Conservation (phyloP, 768 basidiomycete species). For the Boletales sp. region DNA sequence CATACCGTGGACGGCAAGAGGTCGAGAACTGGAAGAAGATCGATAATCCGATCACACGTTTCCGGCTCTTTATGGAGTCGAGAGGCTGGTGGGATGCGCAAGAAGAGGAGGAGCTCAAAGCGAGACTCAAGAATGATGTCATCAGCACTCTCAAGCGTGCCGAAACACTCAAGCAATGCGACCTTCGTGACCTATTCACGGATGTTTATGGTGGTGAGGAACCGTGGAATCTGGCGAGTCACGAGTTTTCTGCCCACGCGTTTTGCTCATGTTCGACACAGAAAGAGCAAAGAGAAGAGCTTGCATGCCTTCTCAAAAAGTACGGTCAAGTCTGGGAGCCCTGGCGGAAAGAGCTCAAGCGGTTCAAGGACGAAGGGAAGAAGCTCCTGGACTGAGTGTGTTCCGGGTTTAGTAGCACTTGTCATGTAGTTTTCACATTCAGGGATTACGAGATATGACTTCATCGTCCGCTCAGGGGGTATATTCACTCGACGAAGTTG, state of each 20-base stretch:
- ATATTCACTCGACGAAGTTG: too few relatives aligned
- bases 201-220: slow-evolving; percentile 86
- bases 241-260: neutral
- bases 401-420: neutral
- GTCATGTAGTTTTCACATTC: too few relatives aligned
- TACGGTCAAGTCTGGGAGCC: slow-evolving; percentile 87
- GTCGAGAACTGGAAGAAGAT: slow-evolving; percentile 91
- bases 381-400: slow-evolving; percentile 40
- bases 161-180: slow-evolving; percentile 63
- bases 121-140: slow-evolving; percentile 66
- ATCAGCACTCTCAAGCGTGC: slow-evolving; percentile 76
- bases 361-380: slow-evolving; percentile 70
- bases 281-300: slow-evolving; percentile 83
- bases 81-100: slow-evolving; percentile 80
- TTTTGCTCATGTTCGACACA: slow-evolving; percentile 27
- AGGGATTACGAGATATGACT: slow-evolving; percentile 14
- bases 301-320: slow-evolving; percentile 70
- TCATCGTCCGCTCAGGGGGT: neutral
- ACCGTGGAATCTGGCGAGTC: slow-evolving; percentile 79
- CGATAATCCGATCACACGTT: slow-evolving; percentile 83
- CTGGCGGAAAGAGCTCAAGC: slow-evolving; percentile 76
- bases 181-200: slow-evolving; percentile 78
- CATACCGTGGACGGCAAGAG: slow-evolving; percentile 84
- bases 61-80: slow-evolving; percentile 81
- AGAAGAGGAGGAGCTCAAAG: slow-evolving; percentile 71